Evolutionary conservation across 768 basidiomycete species (phyloP).

Genomic region (Boletus tylopilopsis): DNA sequence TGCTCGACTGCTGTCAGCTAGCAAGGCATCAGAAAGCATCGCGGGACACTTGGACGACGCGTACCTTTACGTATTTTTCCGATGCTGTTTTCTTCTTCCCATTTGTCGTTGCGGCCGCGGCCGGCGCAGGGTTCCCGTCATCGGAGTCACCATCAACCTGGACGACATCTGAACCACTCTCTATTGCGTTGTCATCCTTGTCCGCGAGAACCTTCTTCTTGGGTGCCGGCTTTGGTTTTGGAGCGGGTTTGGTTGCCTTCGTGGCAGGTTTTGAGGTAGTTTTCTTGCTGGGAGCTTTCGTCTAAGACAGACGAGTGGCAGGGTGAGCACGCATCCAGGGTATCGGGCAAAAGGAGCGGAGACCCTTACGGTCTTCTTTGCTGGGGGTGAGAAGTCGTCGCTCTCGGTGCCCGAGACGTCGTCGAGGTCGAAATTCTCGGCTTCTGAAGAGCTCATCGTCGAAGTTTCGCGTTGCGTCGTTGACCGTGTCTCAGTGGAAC

Average conservation of each 20-base stretch:
- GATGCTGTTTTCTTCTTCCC: slow-evolving; percentile 84
- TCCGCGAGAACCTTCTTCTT: slow-evolving; percentile 74
- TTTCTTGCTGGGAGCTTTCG: slow-evolving; percentile 39
- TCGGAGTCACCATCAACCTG: slow-evolving; percentile 35
- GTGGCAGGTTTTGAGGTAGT: slow-evolving; percentile 41
- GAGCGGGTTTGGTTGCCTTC: slow-evolving; percentile 37
- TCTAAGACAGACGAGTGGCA: slow-evolving; percentile 21
- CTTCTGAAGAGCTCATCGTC: slow-evolving; percentile 72
- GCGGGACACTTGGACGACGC: slow-evolving; percentile 9
- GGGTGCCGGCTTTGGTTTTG: slow-evolving; percentile 49
- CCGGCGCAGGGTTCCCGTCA: slow-evolving; percentile 34
- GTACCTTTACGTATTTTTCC: slow-evolving; percentile 86
- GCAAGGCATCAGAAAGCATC: not conserved
- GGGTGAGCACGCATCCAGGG: slow-evolving; percentile 7
- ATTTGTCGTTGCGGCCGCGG: slow-evolving; percentile 27
- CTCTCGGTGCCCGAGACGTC: slow-evolving; percentile 58
- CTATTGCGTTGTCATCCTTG: slow-evolving; percentile 60
- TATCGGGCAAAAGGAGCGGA: not conserved
- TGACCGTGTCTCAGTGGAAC: slow-evolving; percentile 1
- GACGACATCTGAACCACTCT: slow-evolving; percentile 42
- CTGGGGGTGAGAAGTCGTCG: slow-evolving; percentile 60
- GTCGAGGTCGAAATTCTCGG: slow-evolving; percentile 63
- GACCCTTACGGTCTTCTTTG: slow-evolving; percentile 46
- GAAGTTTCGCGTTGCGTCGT: slow-evolving; percentile 12
- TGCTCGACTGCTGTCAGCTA: slow-evolving; percentile 96